Percentiles rank a stretch among this genome's conserved stretches.
phyloP scores from a whole-genome alignment of 805 yeast species.

The Kluyveromyces nonfermentans region DNA sequence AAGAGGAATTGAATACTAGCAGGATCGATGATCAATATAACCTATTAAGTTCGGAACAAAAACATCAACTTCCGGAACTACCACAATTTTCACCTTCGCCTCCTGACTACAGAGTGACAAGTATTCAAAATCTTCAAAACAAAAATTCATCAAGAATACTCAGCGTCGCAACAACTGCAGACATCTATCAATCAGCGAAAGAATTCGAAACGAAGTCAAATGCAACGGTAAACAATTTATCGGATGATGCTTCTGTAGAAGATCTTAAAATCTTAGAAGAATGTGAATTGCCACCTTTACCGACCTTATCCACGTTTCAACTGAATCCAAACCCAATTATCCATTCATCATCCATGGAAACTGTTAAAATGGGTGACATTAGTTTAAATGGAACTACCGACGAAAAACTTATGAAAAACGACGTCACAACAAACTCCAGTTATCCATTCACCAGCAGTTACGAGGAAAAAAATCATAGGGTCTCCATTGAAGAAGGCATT shows the following conservation, averaged over 20 bases:
- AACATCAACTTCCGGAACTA: neutral
- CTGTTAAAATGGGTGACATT: neutral
- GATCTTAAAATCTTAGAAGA: constrained; percentile 12
- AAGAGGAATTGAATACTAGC: constrained; percentile 14
- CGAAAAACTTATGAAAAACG: neutral
- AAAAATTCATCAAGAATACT: constrained; percentile 15
- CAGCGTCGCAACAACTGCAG: constrained; percentile 21
- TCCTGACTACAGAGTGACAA: constrained; percentile 4
- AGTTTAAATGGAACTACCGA: neutral
- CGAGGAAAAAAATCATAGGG: neutral
- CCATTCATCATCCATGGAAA: neutral
- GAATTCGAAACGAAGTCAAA: constrained; percentile 8
- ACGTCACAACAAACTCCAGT: neutral
- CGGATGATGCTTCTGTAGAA: constrained; percentile 8
- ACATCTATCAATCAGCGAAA: constrained; percentile 18
- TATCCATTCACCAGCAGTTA: neutral
- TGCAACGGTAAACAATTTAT: neutral
- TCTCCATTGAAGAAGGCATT: neutral
- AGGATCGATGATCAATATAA: constrained; percentile 12
- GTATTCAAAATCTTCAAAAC: constrained; percentile 3
- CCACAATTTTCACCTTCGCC: constrained; percentile 1
- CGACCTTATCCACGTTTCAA: neutral
- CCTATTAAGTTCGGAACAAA: constrained; percentile 7
- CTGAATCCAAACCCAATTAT: neutral
- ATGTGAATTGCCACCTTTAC: neutral